Conservation (phyloP, 345 rosid genomes). For the Citrus unshiu region DNA sequence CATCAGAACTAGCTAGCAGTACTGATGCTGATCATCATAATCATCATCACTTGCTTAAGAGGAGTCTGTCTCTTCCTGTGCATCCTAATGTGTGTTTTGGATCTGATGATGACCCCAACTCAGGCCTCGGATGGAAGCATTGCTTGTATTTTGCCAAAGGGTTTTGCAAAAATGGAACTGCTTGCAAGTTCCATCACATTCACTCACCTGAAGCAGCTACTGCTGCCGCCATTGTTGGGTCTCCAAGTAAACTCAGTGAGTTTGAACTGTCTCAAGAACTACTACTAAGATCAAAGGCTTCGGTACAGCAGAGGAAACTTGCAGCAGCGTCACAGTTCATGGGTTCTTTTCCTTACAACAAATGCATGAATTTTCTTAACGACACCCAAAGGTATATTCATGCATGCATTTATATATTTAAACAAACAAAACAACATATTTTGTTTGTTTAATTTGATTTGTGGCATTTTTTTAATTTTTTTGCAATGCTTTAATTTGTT, state of each 20-base stretch:
- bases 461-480: neutral
- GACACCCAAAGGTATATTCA: slow-evolving; percentile 42
- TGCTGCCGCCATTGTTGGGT: slow-evolving; percentile 30
- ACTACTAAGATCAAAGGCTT: slow-evolving; percentile 43
- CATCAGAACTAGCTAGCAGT: slow-evolving; percentile 22
- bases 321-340: slow-evolving; percentile 44
- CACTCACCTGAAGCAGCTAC: slow-evolving; percentile 21
- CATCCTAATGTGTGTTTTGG: slow-evolving; percentile 28
- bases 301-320: slow-evolving; percentile 43
- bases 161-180: slow-evolving; percentile 61
- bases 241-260: slow-evolving; percentile 42
- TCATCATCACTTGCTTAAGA: slow-evolving; percentile 21
- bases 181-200: slow-evolving; percentile 58
- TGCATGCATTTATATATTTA: neutral
- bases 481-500: neutral
- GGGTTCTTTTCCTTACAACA: slow-evolving; percentile 44
- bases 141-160: slow-evolving; percentile 64
- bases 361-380: slow-evolving; percentile 40
- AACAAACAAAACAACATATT: neutral
- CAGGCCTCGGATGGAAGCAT: slow-evolving; percentile 59
- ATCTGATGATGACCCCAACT: slow-evolving; percentile 35
- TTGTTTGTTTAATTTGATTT: neutral
- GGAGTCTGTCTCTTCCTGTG: slow-evolving; percentile 48
- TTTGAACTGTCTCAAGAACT: slow-evolving; percentile 52
- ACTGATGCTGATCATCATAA: slow-evolving; percentile 16